Conservation (phyloP, 179 eudicot species). For the Heliamphora pulchella region DNA sequence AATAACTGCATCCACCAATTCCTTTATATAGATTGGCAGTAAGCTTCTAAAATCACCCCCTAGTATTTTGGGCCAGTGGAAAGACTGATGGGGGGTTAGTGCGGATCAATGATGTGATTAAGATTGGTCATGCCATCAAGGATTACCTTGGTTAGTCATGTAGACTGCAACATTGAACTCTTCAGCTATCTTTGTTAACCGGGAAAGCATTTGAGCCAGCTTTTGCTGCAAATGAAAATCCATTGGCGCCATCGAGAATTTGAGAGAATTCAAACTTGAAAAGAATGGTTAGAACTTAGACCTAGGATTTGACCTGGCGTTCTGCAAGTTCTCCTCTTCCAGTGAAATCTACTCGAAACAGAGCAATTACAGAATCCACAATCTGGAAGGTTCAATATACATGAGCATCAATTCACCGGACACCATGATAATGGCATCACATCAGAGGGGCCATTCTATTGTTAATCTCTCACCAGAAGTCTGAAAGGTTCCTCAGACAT, state of each 20-base stretch:
- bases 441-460: neutral
- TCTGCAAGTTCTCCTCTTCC: constrained; percentile 98
- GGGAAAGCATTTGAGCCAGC: constrained; percentile 94
- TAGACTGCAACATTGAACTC: constrained; percentile 90
- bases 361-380: constrained; percentile 88
- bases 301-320: constrained; percentile 54
- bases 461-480: constrained; percentile 55
- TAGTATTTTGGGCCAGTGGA: neutral
- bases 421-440: neutral
- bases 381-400: constrained; percentile 37
- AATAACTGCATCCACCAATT: constrained; percentile 55
- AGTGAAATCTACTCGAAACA: constrained; percentile 87
- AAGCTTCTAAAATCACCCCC: neutral
- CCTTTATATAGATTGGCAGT: neutral
- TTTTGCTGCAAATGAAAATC: constrained; percentile 64
- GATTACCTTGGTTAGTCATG: constrained; percentile 85
- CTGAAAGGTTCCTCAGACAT: constrained; percentile 98
- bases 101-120: neutral
- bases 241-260: neutral
- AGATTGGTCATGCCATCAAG: neutral
- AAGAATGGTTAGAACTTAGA: neutral
- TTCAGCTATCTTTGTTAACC: constrained; percentile 80
- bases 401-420: constrained; percentile 17
- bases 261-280: neutral
- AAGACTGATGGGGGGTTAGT: neutral